These are phyloP conservation scores for Scheffersomyces coipomensis DNA, from an alignment of 805 yeast genomes.

Conservation along the genomic window DNA sequence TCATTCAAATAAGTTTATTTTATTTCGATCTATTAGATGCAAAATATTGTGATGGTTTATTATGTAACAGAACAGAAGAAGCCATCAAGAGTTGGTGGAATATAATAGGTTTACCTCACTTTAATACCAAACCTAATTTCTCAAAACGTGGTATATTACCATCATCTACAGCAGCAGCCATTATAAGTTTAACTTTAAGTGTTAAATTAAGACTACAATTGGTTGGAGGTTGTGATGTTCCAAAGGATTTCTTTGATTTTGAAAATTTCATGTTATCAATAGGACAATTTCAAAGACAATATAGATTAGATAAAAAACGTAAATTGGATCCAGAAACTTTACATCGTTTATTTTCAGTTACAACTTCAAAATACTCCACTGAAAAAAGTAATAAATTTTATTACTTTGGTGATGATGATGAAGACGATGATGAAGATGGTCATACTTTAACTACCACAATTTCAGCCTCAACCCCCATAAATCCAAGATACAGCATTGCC, in stretches of 20 bases:
- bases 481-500: background rate
- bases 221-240: conserved; percentile 49
- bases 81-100: conserved; percentile 85
- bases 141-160: conserved; percentile 57
- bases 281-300: conserved; percentile 75
- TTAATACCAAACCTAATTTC: conserved; percentile 33
- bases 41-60: conserved; percentile 74
- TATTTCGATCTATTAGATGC: conserved; percentile 76
- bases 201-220: conserved; percentile 58
- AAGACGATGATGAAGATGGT: background rate
- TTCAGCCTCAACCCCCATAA: background rate
- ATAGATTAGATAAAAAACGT: conserved; percentile 49
- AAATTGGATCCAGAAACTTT: conserved; percentile 58
- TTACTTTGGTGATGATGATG: background rate
- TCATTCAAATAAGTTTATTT: conserved; percentile 72
- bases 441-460: background rate
- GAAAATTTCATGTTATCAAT: conserved; percentile 66
- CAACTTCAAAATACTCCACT: conserved; percentile 30
- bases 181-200: conserved; percentile 74
- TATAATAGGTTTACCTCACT: conserved; percentile 56
- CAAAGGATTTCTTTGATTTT: conserved; percentile 81
- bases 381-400: conserved; percentile 13
- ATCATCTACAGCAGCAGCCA: conserved; percentile 70
- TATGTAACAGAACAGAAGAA: conserved; percentile 73
- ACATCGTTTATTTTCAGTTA: conserved; percentile 30